These are phyloP conservation scores for Aspergillus piperis DNA, from an alignment of 2,329 filamentous ascomycete genomes.

Conservation along the genomic window DNA sequence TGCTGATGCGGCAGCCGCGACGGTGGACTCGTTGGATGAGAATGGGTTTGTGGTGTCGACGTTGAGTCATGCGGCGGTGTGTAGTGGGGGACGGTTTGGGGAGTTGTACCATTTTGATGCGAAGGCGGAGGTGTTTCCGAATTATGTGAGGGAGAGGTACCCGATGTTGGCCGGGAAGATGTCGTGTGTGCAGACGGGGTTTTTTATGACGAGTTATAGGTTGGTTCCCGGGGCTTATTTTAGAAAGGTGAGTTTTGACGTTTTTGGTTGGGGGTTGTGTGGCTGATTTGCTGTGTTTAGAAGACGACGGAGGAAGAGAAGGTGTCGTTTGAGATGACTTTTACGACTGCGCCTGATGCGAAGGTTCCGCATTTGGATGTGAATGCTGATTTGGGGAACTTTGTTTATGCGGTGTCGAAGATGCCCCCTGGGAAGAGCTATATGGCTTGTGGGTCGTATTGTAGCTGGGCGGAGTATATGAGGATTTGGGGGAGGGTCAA, in stretches of 20 bases:
- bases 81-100: conserved; percentile 49
- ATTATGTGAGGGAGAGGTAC: conserved; percentile 48
- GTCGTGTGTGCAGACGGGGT: conserved; percentile 54
- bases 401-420: conserved; percentile 52
- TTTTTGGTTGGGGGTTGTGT: too few species aligned
- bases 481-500: conserved; percentile 45
- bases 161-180: conserved; percentile 52
- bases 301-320: not conserved
- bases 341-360: conserved; percentile 46
- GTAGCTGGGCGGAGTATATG: conserved; percentile 52
- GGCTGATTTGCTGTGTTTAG: too few species aligned
- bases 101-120: conserved; percentile 53
- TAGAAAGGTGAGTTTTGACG: conserved; percentile 48
- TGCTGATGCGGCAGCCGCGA: conserved; percentile 53
- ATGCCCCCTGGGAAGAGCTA: conserved; percentile 54
- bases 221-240: conserved; percentile 53
- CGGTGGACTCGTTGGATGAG: conserved; percentile 43
- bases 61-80: conserved; percentile 51
- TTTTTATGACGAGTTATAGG: conserved; percentile 52
- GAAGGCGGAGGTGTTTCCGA: conserved; percentile 55
- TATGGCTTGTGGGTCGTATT: conserved; percentile 51
- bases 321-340: conserved; percentile 50
- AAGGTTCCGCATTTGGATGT: conserved; percentile 51
- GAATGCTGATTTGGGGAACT: conserved; percentile 51
- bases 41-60: conserved; percentile 57